phyloP scores from a whole-genome alignment of 768 basidiomycete genomes.

The Rhodotorula graminis region DNA sequence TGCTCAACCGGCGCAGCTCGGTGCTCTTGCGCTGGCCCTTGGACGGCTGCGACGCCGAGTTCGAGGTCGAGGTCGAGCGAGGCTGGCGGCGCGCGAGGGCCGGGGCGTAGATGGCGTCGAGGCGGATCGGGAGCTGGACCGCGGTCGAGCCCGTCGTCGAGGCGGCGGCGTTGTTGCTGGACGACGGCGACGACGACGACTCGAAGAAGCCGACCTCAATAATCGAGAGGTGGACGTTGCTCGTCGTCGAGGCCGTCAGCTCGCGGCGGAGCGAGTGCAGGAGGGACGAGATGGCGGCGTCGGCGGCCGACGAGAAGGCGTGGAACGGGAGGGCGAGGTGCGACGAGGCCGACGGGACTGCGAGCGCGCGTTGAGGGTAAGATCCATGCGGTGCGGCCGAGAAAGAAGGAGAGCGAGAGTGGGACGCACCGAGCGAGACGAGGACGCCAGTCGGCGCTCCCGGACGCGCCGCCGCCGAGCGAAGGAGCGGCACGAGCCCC shows the following conservation, averaged over 20 bases:
- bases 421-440: slow-evolving; percentile 19
- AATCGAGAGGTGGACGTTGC: slow-evolving; percentile 6
- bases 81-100: slow-evolving; percentile 10
- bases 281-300: slow-evolving; percentile 20
- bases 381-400: too few species aligned
- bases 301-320: slow-evolving; percentile 22
- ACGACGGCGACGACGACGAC: neutral
- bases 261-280: slow-evolving; percentile 39
- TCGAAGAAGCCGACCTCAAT: slow-evolving; percentile 31
- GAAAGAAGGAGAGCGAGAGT: neutral
- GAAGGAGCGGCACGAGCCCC: slow-evolving; percentile 38
- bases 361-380: too few species aligned
- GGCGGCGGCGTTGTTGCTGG: neutral
- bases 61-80: neutral
- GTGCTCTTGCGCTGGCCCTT: neutral
- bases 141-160: neutral
- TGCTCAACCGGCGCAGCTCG: slow-evolving; percentile 3
- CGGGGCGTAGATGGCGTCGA: slow-evolving; percentile 24
- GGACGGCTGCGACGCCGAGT: too few species aligned
- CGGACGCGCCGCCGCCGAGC: slow-evolving; percentile 15
- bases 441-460: slow-evolving; percentile 13
- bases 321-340: slow-evolving; percentile 34
- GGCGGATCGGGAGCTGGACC: slow-evolving; percentile 20
- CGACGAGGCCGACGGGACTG: slow-evolving; percentile 23
- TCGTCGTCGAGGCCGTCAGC: slow-evolving; percentile 5